Evolutionary conservation across 2,329 filamentous ascomycete genomes (phyloP), one percentile per base, ranked within the genome.

Genomic region (Clarireedia homoeocarpa): DNA sequence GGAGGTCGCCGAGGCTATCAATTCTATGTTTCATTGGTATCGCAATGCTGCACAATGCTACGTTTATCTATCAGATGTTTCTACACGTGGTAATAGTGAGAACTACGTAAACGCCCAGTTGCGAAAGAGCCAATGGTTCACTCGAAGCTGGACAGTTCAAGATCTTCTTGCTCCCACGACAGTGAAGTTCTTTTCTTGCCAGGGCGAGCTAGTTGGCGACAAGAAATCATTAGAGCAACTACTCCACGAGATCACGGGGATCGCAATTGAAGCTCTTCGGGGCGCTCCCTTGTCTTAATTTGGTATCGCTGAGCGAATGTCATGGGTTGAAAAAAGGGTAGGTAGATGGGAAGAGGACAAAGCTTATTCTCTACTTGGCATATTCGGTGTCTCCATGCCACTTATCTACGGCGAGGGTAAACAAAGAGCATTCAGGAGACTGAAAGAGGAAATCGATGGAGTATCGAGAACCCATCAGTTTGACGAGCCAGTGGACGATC

Each of bases 11-110:
- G 24, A 26, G 3, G 20, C 44, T n/a, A 48, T 54, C 0, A 54
- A 48, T 17, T 54, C 30, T 3, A 54, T 48, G 30, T 54, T 30
- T 48, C 20, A 20, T 1, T 54, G 45, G 44, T 54, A 48, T 36
- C 51, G 44, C 12, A 42, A 30, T 9, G 7, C 51, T 7, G 10
- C 10, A 4, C 6, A 5, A 4, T 54, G 44, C 23, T 54, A 54
- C 5, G 15, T 48, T 2, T 54, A 54, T n/a, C 23, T 48, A 14
- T 42, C 45, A 1, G 44, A 54, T 42, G 9, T 54, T 12, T 27
- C 26, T 2, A n/a, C 42, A 10, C 0, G 17, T n/a, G 42, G n/a
- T 2, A 5, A n/a, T n/a, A 6, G 23, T 17, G 9, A 30, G 27
- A 6, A 30, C 27, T 1, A 30, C 10, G 6, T 30, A 3, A 38